These are phyloP conservation scores for Conringia planisiliqua DNA, from an alignment of 345 rosid genomes.

Conservation along the genomic window DNA sequence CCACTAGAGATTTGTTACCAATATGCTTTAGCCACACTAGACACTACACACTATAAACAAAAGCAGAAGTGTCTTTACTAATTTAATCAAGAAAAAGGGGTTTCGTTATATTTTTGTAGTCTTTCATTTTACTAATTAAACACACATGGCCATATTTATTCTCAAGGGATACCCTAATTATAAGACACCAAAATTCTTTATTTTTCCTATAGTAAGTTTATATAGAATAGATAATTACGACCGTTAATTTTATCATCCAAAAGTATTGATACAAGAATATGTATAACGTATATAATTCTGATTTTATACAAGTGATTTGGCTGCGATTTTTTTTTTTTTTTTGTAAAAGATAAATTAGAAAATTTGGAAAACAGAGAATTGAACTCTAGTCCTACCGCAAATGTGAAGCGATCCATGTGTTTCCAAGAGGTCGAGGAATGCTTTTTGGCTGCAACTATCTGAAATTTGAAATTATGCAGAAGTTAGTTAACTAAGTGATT, in stretches of 20 bases:
- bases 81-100: background rate
- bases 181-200: background rate
- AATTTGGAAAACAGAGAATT: no score
- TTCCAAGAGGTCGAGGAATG: no score
- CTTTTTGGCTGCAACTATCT: no score
- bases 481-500: background rate
- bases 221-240: background rate
- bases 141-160: background rate
- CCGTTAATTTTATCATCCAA: background rate
- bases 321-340: no score
- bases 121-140: background rate
- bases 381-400: no score
- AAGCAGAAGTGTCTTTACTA: background rate
- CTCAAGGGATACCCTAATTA: background rate
- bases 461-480: background rate
- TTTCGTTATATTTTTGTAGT: background rate
- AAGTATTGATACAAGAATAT: background rate
- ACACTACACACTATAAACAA: background rate
- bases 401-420: no score
- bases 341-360: no score
- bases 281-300: background rate
- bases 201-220: background rate
- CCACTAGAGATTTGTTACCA: conserved; percentile 8
- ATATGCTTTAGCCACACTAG: background rate
- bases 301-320: background rate